Evolutionary conservation across 495 filamentous ascomycete genomes (phyloP).

Genomic region (Trichoderma virens): DNA sequence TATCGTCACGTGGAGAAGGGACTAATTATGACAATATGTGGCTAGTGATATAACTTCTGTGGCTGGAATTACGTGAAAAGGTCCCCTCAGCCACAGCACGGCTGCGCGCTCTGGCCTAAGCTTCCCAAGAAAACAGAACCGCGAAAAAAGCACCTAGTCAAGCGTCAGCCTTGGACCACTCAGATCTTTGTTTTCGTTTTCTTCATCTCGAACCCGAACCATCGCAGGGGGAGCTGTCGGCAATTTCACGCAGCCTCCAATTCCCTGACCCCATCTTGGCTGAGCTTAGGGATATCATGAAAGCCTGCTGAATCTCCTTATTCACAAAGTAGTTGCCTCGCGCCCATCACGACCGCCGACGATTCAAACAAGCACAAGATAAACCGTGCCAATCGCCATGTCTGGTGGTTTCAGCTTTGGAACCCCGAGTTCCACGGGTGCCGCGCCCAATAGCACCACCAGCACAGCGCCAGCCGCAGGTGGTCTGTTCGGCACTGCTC

Average conservation of each 20-base stretch:
- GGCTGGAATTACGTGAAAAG: neutral
- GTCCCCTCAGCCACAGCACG: neutral
- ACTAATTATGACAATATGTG: neutral
- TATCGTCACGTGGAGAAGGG: conserved; percentile 1
- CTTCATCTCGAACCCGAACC: neutral
- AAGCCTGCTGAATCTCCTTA: neutral
- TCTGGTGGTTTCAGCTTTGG: conserved; percentile 33
- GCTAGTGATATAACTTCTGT: neutral
- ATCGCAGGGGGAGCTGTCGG: neutral
- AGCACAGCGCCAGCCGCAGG: conserved; percentile 32
- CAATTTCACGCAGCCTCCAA: neutral
- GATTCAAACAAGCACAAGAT: neutral
- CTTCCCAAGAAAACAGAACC: neutral
- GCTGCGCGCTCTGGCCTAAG: neutral
- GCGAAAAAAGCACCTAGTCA: conserved; percentile 7
- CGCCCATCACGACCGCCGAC: neutral
- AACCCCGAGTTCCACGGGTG: conserved; percentile 28
- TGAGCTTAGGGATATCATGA: neutral
- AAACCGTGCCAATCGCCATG: neutral
- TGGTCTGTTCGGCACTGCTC: conserved; percentile 28
- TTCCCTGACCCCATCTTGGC: neutral
- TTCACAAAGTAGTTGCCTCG: neutral
- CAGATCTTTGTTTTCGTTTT: neutral
- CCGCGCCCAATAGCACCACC: conserved; percentile 29
- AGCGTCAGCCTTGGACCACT: neutral